These are phyloP conservation scores for Fusarium agapanthi DNA, from an alignment of 2,329 filamentous ascomycete species.

Conservation along the genomic window DNA sequence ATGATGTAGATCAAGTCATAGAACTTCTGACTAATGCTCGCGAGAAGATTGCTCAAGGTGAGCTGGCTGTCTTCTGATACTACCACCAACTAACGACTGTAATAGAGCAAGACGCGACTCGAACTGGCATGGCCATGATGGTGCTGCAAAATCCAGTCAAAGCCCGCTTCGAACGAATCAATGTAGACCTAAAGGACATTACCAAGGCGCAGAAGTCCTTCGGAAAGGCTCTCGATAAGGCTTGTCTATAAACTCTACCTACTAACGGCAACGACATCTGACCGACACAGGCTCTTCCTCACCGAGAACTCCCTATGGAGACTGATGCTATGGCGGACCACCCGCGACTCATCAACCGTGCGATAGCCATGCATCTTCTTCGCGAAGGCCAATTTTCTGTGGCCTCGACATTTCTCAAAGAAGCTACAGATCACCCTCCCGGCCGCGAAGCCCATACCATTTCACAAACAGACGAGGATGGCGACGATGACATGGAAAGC, in stretches of 20 bases:
- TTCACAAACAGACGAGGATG: conserved; percentile 44
- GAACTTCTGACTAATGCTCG: conserved; percentile 77
- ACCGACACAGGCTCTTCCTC: conserved; percentile 49
- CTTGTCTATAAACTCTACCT: conserved; percentile 47
- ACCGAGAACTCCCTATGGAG: conserved; percentile 75
- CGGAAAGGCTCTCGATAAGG: conserved; percentile 85
- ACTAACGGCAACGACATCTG: conserved; percentile 3
- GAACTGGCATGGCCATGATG: conserved; percentile 77
- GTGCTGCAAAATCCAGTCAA: conserved; percentile 89
- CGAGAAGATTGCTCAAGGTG: conserved; percentile 76
- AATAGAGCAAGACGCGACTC: conserved; percentile 55
- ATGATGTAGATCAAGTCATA: conserved; percentile 85
- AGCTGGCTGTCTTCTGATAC: not conserved
- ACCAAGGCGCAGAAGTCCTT: conserved; percentile 85
- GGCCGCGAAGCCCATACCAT: conserved; percentile 31
- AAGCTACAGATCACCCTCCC: conserved; percentile 61
- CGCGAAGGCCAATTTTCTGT: conserved; percentile 94
- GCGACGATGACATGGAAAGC: conserved; percentile 47
- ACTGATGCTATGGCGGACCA: conserved; percentile 83
- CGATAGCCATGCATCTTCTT: conserved; percentile 95
- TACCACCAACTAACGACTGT: conserved; percentile 19
- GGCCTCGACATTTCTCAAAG: conserved; percentile 83
- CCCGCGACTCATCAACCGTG: conserved; percentile 83
- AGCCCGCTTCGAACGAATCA: conserved; percentile 80
- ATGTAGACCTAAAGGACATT: conserved; percentile 82